Conservation (phyloP, 495 filamentous ascomycete genomes). For the Peziza echinospora region DNA sequence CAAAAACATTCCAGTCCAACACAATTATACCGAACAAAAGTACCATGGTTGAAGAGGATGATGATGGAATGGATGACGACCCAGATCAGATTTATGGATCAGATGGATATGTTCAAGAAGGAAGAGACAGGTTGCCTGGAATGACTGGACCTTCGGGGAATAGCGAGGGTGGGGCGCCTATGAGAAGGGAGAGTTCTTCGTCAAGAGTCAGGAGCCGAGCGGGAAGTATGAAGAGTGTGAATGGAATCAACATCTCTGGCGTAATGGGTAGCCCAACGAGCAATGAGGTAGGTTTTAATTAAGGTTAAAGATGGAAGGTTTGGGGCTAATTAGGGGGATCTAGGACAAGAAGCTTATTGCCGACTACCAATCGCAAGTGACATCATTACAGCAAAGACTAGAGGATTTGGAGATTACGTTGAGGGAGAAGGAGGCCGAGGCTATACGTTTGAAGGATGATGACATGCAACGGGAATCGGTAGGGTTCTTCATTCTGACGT, state of each 20-base stretch:
- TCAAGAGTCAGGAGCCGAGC: background rate
- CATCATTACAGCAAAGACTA: constrained; percentile 50
- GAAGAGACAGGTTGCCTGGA: background rate
- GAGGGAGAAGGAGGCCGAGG: constrained; percentile 35
- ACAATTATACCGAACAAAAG: constrained; percentile 95
- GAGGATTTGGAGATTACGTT: constrained; percentile 42
- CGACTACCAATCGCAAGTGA: constrained; percentile 58
- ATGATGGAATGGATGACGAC: constrained; percentile 40
- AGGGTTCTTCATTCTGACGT: no score
- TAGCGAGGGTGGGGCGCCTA: background rate
- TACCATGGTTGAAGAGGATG: constrained; percentile 94
- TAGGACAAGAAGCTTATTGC: constrained; percentile 49
- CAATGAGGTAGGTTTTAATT: no score
- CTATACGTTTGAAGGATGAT: constrained; percentile 25
- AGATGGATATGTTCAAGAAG: constrained; percentile 24
- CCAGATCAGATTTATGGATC: constrained; percentile 41
- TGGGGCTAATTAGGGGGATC: no score
- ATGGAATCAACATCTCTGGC: constrained; percentile 12
- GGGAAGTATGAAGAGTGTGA: constrained; percentile 11
- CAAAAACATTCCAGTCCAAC: constrained; percentile 85
- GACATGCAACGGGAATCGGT: constrained; percentile 28
- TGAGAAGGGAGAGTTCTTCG: constrained; percentile 6
- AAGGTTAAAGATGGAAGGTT: no score
- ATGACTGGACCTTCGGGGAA: background rate
- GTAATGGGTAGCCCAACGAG: no score